phyloP scores from a whole-genome alignment of 495 filamentous ascomycete genomes.

The Hyaloscypha hepaticicola region DNA sequence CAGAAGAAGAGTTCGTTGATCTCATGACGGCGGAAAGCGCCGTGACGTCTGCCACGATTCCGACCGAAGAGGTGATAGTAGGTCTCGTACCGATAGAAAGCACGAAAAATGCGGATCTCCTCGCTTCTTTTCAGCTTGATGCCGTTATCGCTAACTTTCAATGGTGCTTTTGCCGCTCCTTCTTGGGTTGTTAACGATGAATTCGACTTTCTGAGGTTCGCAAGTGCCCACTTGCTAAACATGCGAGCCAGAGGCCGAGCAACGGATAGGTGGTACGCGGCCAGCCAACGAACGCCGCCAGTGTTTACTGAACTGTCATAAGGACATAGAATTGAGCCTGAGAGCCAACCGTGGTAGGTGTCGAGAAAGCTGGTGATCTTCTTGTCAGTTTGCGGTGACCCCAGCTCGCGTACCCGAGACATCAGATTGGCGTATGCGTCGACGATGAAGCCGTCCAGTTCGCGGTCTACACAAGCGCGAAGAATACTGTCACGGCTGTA shows the following conservation, averaged over 20 bases:
- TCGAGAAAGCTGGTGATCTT: conserved; percentile 3
- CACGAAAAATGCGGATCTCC: conserved; percentile 1
- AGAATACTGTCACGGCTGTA: conserved; percentile 1
- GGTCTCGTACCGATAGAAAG: conserved; percentile 5
- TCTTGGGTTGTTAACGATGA: neutral
- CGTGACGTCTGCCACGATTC: neutral
- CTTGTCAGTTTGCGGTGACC: conserved; percentile 1
- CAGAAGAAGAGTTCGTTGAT: conserved; percentile 6
- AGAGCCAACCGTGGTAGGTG: conserved; percentile 3
- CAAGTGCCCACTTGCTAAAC: conserved; percentile 2
- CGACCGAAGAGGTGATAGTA: conserved; percentile 6
- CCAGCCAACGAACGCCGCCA: neutral
- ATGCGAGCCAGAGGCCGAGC: conserved; percentile 2
- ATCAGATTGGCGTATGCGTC: conserved; percentile 4
- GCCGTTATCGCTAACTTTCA: neutral
- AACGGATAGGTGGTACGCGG: conserved; percentile 4
- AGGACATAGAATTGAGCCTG: conserved; percentile 2
- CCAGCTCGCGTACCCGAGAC: conserved; percentile 5
- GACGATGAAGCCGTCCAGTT: conserved; percentile 3
- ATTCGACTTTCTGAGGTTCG: neutral
- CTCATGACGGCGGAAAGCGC: conserved; percentile 1
- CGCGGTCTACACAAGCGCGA: conserved; percentile 2
- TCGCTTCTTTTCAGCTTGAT: conserved; percentile 2
- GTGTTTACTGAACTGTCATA: neutral
- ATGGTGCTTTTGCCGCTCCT: neutral